Base-by-base conservation (phyloP, 441 rosid genomes). In the Populus trichocarpa region DNA sequence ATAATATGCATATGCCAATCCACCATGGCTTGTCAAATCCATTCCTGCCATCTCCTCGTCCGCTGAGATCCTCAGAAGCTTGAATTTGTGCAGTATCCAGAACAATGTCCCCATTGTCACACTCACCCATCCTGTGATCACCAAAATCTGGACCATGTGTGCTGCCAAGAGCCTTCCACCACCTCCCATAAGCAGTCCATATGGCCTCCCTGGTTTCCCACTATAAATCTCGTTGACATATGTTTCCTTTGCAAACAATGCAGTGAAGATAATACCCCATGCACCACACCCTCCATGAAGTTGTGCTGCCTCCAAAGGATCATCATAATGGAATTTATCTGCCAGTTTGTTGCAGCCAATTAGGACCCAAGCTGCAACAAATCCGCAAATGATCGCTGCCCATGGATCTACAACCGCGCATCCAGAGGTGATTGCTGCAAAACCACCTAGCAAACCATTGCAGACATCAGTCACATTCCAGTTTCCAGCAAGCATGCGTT, bases 1-100 rank as follows among this genome's bases (percentile, higher is more conserved):
- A 25, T 84, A 69, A 66, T 85, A 88, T 26, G 30, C 86, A 77
- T 89, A 90, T 7, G 94, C 94, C 73, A 87, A 75, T 2, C 94
- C 94, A 8, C 94, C 94, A 80, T 91, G 96, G 67, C 91, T 86
- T 23, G 92, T 90, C 77, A 85, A 67, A 69, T 91, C 90, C 86
- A 91, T 81, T 22, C 94, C 92, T 0, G 90, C 87, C 81, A 86
- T 76, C 82, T 90, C 94, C 74, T 86, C 85, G 6, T 88, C 93
- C 2, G 85, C 16, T 42, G 89, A 83, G 73, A 89, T 89, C 83
- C 96, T 85, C 80, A 88, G 73, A 38, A 91, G 82, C 35, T 82
- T 83, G 23, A 90, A 32, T 63, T 83, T 86, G 69, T 83, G 84
- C 30, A 89, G 74, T 4, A 85, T 69, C 46, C 67, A 87, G 79